Conservation (phyloP, 306 rosid genomes). For the Argentina anserina region DNA sequence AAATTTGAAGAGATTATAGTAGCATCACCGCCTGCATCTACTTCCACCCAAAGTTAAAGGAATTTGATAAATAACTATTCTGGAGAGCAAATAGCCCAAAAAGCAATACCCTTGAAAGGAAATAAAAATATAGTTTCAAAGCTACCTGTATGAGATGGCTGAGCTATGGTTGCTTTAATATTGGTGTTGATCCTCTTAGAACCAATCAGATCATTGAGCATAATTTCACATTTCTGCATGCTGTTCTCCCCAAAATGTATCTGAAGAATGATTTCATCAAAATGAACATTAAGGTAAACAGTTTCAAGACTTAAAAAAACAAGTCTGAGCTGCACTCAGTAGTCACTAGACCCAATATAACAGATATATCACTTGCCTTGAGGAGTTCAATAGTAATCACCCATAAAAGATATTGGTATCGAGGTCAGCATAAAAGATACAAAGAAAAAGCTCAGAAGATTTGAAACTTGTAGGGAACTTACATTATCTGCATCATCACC, state of each 20-base stretch:
- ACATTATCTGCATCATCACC: too few relatives aligned
- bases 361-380: constrained; percentile 46
- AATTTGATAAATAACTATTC: too few relatives aligned
- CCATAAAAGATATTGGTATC: too few relatives aligned
- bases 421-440: too few relatives aligned
- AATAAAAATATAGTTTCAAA: constrained; percentile 12
- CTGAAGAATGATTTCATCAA: constrained; percentile 41
- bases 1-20: constrained; percentile 87
- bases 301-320: constrained; percentile 2
- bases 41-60: too few relatives aligned
- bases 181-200: constrained; percentile 74
- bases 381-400: constrained; percentile 93
- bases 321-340: constrained; percentile 15
- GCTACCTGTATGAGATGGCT: constrained; percentile 52
- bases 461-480: too few relatives aligned
- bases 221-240: constrained; percentile 96
- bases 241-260: constrained; percentile 97
- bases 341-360: constrained; percentile 20
- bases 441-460: too few relatives aligned
- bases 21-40: constrained; percentile 51
- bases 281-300: constrained; percentile 18
- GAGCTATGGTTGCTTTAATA: constrained; percentile 79
- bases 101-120: too few relatives aligned
- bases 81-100: too few relatives aligned
- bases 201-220: constrained; percentile 91